Conservation (phyloP, 768 basidiomycete genomes). For the Chiua virens region DNA sequence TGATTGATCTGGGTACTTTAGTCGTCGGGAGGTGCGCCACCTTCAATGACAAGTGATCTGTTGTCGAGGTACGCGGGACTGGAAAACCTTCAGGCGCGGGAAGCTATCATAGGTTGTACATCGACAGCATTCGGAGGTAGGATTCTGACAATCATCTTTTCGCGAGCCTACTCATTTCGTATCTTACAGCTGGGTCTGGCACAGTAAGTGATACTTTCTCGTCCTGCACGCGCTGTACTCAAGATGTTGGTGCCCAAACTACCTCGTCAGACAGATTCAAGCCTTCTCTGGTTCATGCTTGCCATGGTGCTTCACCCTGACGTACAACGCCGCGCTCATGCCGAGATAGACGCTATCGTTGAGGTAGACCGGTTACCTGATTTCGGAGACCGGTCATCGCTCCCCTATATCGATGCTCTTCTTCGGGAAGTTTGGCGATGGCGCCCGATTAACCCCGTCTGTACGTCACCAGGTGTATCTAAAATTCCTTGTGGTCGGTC, state of each 20-base stretch:
- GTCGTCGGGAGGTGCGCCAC: background rate
- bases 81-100: background rate
- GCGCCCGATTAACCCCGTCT: constrained; percentile 13
- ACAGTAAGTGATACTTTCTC: background rate
- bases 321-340: constrained; percentile 3
- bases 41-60: constrained; percentile 1
- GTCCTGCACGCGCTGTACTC: too few relatives aligned
- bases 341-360: constrained; percentile 25
- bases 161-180: background rate
- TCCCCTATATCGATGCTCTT: constrained; percentile 28
- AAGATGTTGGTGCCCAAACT: background rate
- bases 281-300: constrained; percentile 22
- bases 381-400: constrained; percentile 20
- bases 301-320: constrained; percentile 29
- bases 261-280: constrained; percentile 13
- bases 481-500: too few relatives aligned
- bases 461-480: background rate
- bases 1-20: background rate
- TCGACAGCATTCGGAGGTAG: constrained; percentile 5
- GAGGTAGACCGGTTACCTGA: constrained; percentile 21
- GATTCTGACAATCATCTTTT: background rate
- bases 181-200: background rate
- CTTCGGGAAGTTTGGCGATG: constrained; percentile 26
- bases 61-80: background rate
- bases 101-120: background rate